phyloP scores from a whole-genome alignment of 306 rosid species.

The Malus asiatica region DNA sequence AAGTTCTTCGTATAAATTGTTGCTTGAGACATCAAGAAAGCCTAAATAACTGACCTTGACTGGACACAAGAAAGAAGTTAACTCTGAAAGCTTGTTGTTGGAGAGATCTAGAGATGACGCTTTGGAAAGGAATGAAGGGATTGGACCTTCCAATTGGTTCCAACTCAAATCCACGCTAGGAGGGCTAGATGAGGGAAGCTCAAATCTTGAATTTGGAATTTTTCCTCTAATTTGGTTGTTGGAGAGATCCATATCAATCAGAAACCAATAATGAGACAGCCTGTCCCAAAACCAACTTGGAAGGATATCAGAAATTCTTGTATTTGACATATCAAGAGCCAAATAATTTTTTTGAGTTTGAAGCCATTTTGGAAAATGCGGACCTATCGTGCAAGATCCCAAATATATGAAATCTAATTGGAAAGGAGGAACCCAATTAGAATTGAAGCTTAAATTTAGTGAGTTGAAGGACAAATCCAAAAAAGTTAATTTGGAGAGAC shows the following conservation, averaged over 20 bases:
- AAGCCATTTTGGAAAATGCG: constrained; percentile 11
- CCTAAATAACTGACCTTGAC: background rate
- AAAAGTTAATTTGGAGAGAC: accelerated
- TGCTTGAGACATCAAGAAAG: background rate
- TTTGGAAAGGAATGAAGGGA: constrained; percentile 9
- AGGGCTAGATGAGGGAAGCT: accelerated
- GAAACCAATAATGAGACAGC: too few relatives aligned
- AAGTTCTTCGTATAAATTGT: background rate
- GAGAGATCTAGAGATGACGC: background rate
- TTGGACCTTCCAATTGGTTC: constrained; percentile 19
- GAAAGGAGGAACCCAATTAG: constrained; percentile 4
- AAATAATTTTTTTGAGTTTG: background rate
- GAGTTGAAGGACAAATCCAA: background rate
- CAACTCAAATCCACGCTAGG: background rate
- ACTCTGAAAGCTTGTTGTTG: background rate
- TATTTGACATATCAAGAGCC: background rate
- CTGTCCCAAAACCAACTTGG: constrained; percentile 6
- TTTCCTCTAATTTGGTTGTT: background rate
- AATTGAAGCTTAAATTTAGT: background rate
- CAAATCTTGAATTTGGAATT: background rate
- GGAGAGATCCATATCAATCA: background rate
- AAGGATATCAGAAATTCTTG: background rate
- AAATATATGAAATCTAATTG: accelerated
- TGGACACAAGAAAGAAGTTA: background rate
- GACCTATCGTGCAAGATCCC: background rate